Conservation (phyloP, 176 grass and related monocot species). For the Luzula sylvatica region DNA sequence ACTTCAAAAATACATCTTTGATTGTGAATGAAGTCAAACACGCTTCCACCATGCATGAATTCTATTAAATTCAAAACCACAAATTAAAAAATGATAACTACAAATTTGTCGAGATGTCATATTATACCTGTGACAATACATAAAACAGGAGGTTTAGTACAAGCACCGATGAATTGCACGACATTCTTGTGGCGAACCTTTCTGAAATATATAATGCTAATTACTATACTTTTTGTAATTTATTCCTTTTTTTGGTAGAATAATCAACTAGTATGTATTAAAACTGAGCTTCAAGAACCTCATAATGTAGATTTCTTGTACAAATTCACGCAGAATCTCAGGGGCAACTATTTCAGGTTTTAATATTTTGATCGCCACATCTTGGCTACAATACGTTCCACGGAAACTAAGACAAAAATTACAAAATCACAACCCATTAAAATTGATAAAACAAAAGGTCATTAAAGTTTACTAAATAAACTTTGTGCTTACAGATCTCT, state of each 20-base stretch:
- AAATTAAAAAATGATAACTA: not conserved
- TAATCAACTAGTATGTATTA: not conserved
- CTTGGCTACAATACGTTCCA: constrained; percentile 79
- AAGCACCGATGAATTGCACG: constrained; percentile 95
- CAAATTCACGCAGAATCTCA: constrained; percentile 76
- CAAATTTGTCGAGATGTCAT: not conserved
- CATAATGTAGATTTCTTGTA: constrained; percentile 92
- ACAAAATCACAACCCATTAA: constrained; percentile 17
- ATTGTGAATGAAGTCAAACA: constrained; percentile 87
- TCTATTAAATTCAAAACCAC: constrained; percentile 34
- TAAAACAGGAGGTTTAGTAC: constrained; percentile 73
- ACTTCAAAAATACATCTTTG: constrained; percentile 54
- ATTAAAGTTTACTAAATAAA: constrained; percentile 2
- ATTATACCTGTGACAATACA: constrained; percentile 91
- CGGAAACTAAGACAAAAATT: constrained; percentile 42
- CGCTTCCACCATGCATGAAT: constrained; percentile 91
- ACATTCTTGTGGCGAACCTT: constrained; percentile 99
- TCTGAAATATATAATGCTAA: constrained; percentile 34
- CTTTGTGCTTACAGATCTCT: constrained; percentile 71
- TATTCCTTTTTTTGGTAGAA: too few species aligned
- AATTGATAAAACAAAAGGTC: not conserved
- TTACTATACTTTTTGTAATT: not conserved
- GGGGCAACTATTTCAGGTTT: constrained; percentile 50
- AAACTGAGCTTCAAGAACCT: constrained; percentile 32
- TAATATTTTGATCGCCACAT: constrained; percentile 92